Percentiles rank a stretch among this genome's conserved stretches.
phyloP scores from a whole-genome alignment of 768 basidiomycete species.

The Hydnum rufescens region DNA sequence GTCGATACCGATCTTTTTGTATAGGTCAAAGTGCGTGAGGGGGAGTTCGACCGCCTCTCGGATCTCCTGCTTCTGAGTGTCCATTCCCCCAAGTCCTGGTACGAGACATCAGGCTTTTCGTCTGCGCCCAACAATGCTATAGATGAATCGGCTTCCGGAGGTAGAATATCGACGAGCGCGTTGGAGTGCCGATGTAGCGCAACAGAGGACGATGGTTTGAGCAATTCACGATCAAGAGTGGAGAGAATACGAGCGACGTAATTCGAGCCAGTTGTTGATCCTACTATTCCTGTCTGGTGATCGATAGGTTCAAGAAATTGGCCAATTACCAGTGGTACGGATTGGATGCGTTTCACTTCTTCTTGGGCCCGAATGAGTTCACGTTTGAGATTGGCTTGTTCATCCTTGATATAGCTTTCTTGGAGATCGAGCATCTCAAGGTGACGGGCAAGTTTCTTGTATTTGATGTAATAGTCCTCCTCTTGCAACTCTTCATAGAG shows the following conservation, averaged over 20 bases:
- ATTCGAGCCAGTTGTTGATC: constrained; percentile 93
- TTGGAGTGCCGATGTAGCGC: constrained; percentile 99
- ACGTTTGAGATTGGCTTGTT: constrained; percentile 91
- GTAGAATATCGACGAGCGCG: constrained; percentile 92
- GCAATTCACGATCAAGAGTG: constrained; percentile 86
- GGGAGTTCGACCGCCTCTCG: constrained; percentile 96
- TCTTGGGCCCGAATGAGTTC: constrained; percentile 98
- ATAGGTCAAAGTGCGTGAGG: constrained; percentile 88
- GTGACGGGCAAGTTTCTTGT: constrained; percentile 89
- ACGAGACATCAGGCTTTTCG: constrained; percentile 87
- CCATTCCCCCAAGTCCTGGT: constrained; percentile 92
- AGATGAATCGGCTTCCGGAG: constrained; percentile 94
- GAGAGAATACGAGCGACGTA: constrained; percentile 96
- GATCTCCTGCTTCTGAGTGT: constrained; percentile 96
- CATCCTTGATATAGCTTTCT: constrained; percentile 96
- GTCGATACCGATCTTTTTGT: constrained; percentile 99
- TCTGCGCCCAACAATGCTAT: constrained; percentile 89
- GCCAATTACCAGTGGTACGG: constrained; percentile 95
- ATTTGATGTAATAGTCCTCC: constrained; percentile 92
- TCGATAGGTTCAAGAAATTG: constrained; percentile 99
- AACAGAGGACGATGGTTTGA: constrained; percentile 93
- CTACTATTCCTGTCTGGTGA: constrained; percentile 90
- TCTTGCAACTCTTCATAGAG: constrained; percentile 70
- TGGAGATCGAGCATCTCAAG: constrained; percentile 87
- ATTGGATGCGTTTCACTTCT: constrained; percentile 98